Evolutionary conservation across 257 asterid genomes (phyloP).

Genomic region (Nyctanthes arbortristis): DNA sequence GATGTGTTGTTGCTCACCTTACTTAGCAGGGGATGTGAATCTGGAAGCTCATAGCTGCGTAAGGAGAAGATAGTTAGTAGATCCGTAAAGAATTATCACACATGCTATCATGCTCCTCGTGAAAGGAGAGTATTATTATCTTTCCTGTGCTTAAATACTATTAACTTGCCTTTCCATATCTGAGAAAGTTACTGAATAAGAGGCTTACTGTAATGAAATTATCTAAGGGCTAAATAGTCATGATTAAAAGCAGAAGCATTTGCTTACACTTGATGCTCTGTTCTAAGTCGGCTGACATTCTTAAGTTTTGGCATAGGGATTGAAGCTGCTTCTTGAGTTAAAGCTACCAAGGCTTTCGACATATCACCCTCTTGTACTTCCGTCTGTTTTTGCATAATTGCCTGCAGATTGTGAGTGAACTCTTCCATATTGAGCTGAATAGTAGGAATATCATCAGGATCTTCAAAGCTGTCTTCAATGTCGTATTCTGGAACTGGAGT

Average conservation of each 20-base stretch:
- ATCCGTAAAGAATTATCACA: constrained; percentile 5
- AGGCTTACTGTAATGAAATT: constrained; percentile 16
- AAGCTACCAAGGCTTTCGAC: constrained; percentile 85
- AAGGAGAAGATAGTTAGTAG: constrained; percentile 30
- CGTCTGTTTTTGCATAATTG: constrained; percentile 54
- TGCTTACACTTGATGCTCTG: constrained; percentile 98
- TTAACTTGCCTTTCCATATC: neutral
- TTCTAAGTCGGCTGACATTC: constrained; percentile 78
- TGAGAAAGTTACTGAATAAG: neutral
- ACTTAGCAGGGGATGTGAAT: constrained; percentile 76
- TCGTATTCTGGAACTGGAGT: constrained; percentile 47
- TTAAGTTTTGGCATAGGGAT: constrained; percentile 87
- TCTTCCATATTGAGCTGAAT: constrained; percentile 78
- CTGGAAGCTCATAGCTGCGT: constrained; percentile 94
- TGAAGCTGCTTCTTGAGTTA: constrained; percentile 83
- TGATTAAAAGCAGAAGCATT: constrained; percentile 12
- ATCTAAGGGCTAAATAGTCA: constrained; percentile 14
- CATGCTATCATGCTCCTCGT: neutral
- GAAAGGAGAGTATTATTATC: neutral
- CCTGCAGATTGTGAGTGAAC: constrained; percentile 77
- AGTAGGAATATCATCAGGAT: constrained; percentile 78
- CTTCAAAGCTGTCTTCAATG: constrained; percentile 64
- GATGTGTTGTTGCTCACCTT: constrained; percentile 57
- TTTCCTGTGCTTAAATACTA: neutral
- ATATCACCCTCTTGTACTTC: constrained; percentile 63